Base-by-base conservation (phyloP, 805 yeast species). In the Candida multigemmis region DNA sequence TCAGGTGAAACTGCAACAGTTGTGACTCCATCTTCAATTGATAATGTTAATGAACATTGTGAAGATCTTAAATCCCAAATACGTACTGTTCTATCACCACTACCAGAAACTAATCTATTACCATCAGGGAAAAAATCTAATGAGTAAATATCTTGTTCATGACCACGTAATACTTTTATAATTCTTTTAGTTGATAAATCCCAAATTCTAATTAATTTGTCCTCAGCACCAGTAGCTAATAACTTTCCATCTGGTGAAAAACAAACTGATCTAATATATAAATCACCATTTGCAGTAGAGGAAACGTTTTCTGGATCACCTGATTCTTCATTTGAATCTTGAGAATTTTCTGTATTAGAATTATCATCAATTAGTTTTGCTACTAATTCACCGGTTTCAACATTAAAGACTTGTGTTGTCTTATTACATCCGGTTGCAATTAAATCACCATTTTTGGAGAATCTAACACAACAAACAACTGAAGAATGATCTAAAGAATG, bases 381-480 rank as follows among this genome's bases (percentile, higher is more conserved):
- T 35, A 85, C 76, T 36, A 85, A 65, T 45, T 82, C 87, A 41
- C 98, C 97, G 12, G 94, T 80, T 44, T 79, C 80, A 26, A 87
- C 96, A 40, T 82, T 81, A 57, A 79, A 89, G 32, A 89, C 95
- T 56, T 87, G 96, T 3, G 97, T 91, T 22, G 93, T 74, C 50
- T 86, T 84, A 62, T 89, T 91, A 64, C 96, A 87, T 25, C 98
- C 98, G 10, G 97, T 89, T 14, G 97, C 98, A 41, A 89, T 66
- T 48, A 73, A 83, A 57, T 82, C 80, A 36, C 97, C 97, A 51
- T 85, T 94, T 38, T 75, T 75, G 32, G 87, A 77, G 63, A 91
- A 89, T 35, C 94, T 71, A 32, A 89, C 97, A 56, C 97, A 89
- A 64, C 97, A 91, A 26, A 89, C 97, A 23, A 89, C 97, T 2